Base-by-base conservation (phyloP, 495 filamentous ascomycete genomes). In the Hypoxylon lienhwacheense region DNA sequence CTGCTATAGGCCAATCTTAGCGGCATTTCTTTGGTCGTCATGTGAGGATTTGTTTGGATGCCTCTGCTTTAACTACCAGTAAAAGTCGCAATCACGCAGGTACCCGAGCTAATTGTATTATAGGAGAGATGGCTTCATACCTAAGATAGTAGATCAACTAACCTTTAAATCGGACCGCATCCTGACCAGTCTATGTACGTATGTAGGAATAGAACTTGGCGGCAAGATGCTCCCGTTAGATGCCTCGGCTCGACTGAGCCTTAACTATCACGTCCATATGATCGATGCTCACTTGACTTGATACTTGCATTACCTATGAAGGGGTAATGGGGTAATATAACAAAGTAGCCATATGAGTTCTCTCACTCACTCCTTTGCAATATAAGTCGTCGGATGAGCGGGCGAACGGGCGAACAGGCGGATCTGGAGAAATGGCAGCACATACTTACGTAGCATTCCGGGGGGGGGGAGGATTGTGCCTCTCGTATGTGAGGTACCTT, bases 81-180 rank as follows among this genome's bases (percentile, higher is more conserved):
- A n/a, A n/a, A n/a, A n/a, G n/a, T n/a, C n/a, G n/a, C n/a, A n/a
- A n/a, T n/a, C n/a, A n/a, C n/a, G n/a, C n/a, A n/a, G n/a, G n/a
- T n/a, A n/a, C n/a, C n/a, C n/a, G n/a, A n/a, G n/a, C n/a, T n/a
- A n/a, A n/a, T n/a, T n/a, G n/a, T n/a, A n/a, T n/a, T n/a, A n/a
- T n/a, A n/a, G n/a, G n/a, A n/a, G n/a, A n/a, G n/a, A n/a, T n/a
- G n/a, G n/a, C n/a, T n/a, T n/a, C n/a, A n/a, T n/a, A n/a, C n/a
- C n/a, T n/a, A 25, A 46, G 22, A 40, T 42, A 25, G 39, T 26
- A n/a, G n/a, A n/a, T n/a, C n/a, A n/a, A n/a, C n/a, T n/a, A n/a
- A n/a, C 40, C 36, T 25, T 33, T 21, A 41, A 46, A 24, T 61
- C 51, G 57, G 57, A 36, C 57, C 57, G 50, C 32, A 55, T 37